Base-by-base conservation (phyloP, 2,329 filamentous ascomycete genomes). In the Epichloe coenophiala region DNA sequence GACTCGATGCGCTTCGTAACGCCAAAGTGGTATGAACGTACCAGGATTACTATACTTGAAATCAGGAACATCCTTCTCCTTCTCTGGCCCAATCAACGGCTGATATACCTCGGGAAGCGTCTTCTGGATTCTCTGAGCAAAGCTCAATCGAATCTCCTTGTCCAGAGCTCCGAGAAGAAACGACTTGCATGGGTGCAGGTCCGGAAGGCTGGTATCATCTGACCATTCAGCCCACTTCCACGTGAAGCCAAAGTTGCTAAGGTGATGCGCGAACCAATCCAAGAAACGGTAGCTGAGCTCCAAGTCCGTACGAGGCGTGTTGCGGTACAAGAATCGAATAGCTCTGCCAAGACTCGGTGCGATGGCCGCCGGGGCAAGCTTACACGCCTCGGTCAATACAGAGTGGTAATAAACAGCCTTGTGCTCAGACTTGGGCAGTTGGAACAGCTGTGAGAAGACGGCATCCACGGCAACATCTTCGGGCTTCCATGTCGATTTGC, bases 181-280 rank as follows among this genome's bases (percentile, higher is more conserved):
- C 35, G 91, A 88, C 69, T 96, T 96, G 70, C 84, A 86, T 1
- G 93, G 90, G 63, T 95, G 81, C 36, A 93, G 71, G 53, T 84
- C 74, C 0, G 87, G 78, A 27, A 94, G 76, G 42, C 81, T 76
- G 15, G 95, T 81, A 63, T 97, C 89, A 15, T 90, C 88, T 45
- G 86, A 77, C 93, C 93, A 98, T 70, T 98, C 93, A 15, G 86
- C 84, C 93, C 93, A 98, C 69, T 97, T 97, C 93, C 93, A 98
- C 9, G 93, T 93, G 65, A 97, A 98, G 49, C 95, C 93, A 64
- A 98, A 98, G 71, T 98, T 98, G 70, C 90, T 96, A 57, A 98
- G 71, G 71, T 98, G 93, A 65, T 98, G 93, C 17, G 91, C 80
- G 63, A 98, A 98, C 93, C 93, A 98, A 65, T 97, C 91, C 63